These are phyloP conservation scores for Colletotrichum sp. DNA, from an alignment of 2,329 filamentous ascomycete species.

Conservation along the genomic window DNA sequence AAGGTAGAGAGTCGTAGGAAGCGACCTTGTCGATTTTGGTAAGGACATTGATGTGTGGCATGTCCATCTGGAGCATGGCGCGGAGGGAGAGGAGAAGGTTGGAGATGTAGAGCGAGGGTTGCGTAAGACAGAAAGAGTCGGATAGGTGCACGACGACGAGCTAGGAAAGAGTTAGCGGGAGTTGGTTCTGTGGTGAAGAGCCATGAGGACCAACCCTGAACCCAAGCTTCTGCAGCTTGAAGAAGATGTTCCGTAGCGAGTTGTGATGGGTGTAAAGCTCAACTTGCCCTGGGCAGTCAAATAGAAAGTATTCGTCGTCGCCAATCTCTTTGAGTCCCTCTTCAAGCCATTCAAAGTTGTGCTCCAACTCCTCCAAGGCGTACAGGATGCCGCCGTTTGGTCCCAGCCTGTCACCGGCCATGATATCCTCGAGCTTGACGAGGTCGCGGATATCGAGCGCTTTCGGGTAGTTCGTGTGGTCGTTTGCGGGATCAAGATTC, in stretches of 20 bases:
- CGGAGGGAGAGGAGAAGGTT: slow-evolving; percentile 91
- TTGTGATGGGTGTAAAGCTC: slow-evolving; percentile 97
- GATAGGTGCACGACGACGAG: slow-evolving; percentile 92
- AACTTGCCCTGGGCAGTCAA: slow-evolving; percentile 96
- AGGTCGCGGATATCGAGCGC: slow-evolving; percentile 90
- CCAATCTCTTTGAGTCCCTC: slow-evolving; percentile 78
- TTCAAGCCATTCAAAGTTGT: slow-evolving; percentile 93
- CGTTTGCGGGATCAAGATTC: slow-evolving; percentile 97
- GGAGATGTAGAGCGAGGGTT: slow-evolving; percentile 93
- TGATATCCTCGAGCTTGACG: slow-evolving; percentile 91
- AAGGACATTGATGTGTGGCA: slow-evolving; percentile 93
- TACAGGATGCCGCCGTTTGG: slow-evolving; percentile 94
- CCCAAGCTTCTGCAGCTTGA: slow-evolving; percentile 85
- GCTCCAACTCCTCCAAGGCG: slow-evolving; percentile 91
- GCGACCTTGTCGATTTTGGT: slow-evolving; percentile 97
- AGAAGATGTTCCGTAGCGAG: slow-evolving; percentile 90
- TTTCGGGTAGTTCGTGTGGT: slow-evolving; percentile 85
- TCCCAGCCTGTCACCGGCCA: slow-evolving; percentile 87
- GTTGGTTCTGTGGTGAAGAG: not conserved
- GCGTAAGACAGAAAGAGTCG: slow-evolving; percentile 90
- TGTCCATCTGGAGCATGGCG: slow-evolving; percentile 98
- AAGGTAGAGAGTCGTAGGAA: slow-evolving; percentile 84
- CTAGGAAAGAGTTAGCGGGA: slow-evolving; percentile 48
- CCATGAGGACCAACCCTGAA: slow-evolving; percentile 74
- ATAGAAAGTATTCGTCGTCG: slow-evolving; percentile 85